Base-by-base conservation (phyloP, 805 yeast species). In the Yarrowia sp. region DNA sequence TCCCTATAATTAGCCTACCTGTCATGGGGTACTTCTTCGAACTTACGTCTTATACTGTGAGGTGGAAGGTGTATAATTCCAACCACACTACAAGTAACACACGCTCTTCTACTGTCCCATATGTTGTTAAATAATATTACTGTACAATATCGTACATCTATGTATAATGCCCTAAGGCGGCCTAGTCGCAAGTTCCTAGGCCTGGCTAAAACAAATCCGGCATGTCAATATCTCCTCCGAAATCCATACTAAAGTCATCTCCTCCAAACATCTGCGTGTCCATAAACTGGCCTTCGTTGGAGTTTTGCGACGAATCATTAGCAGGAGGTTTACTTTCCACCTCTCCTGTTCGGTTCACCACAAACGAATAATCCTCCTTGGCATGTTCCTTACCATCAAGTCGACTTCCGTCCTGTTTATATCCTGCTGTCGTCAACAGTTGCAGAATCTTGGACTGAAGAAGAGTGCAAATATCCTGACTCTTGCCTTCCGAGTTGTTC, bases 201-300 rank as follows among this genome's bases (percentile, higher is more conserved):
- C 28, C 44, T 13, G n/a, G 11, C n/a, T 44, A 58, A 7, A 58
- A 58, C 35, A 58, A 28, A 18, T 58, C 64, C 2, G 64, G 64
- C 64, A 58, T 58, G 11, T 58, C 64, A 33, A 58, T 58, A 32
- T 58, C 64, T 4, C 51, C 64, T 4, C 64, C 64, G 33, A 58
- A 58, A 22, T 58, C 64, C 64, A 58, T 58, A 42, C 51, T 39
- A n/a, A 58, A 58, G 33, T 43, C 50, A 22, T 58, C 64, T 3
- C 61, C 61, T 31, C 61, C 61, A 41, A 55, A 55, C 61, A 55
- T 55, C 31, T 55, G 35, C 2, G 15, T 15, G 13, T 55, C 61
- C 47, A 55, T 55, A 17, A 39, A 55, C 47, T 55, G 61, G 38
- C 43, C 31, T 28, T 55, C 61, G 22, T 51, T 51, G 18, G 39